Evolutionary conservation across 495 filamentous ascomycete species (phyloP), one percentile per base, ranked within the genome.

Genomic region (Hyaloscypha hepaticicola): DNA sequence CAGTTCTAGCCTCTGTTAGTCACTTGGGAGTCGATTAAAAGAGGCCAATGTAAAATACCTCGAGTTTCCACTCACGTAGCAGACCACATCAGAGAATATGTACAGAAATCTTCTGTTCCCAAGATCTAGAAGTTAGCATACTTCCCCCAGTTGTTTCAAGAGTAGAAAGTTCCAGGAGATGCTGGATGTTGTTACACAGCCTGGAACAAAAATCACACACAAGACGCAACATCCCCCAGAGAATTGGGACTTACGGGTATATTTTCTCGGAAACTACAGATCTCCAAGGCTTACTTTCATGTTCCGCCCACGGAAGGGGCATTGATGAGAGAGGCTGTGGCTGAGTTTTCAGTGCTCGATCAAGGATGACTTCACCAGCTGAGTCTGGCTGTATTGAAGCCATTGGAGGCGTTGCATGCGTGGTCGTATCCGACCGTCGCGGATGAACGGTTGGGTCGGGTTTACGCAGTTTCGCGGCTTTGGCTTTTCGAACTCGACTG

Each of bases 261-360:
- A 53, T 53, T 16, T 53, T 53, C 25, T 27, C 50, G 25, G 50
- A 53, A 53, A 53, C 50, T 25, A 53, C 25, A 8, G 50, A 53
- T 25, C 50, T 53, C 50, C 50, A 53, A 27, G 50, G n/a, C 25
- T 53, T 53, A 16, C 50, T 53, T 53, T 8, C 21, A 25, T 27
- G 50, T 53, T 53, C 50, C n/a, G 50, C 50, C 50, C 50, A 53
- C 19, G 50, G 50, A 53, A 53, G 50, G 22, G 50, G 50, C 50
- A 53, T 53, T 27, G 50, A 53, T 24, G 50, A 25, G 25, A 53
- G 5, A 25, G 50, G 50, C 12, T 24, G 25, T 25, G 50, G 50
- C 21, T 27, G 5, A 27, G 5, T 53, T 8, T 53, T 27, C 25
- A 53, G 22, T 25, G 50, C 50, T 27, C 50, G 5, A 5, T 24